Conservation (phyloP, 345 rosid genomes). For the Nasturtium officinale region DNA sequence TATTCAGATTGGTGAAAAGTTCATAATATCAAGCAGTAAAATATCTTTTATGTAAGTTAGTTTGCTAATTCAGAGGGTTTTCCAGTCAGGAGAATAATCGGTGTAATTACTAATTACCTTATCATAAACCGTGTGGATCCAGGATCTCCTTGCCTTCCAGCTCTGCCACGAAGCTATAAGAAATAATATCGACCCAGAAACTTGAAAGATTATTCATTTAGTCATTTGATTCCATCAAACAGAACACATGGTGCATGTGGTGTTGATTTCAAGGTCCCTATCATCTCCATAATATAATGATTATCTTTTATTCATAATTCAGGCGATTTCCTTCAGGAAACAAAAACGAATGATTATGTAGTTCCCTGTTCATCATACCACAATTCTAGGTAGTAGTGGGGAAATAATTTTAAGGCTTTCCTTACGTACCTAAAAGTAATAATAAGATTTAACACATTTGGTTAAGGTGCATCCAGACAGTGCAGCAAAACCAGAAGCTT, state of each 20-base stretch:
- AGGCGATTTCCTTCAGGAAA: not conserved
- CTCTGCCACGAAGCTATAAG: conserved; percentile 92
- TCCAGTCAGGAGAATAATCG: conserved; percentile 16
- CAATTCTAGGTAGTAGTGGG: conserved; percentile 15
- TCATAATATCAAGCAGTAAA: conserved; percentile 2
- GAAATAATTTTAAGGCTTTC: not conserved
- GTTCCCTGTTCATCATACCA: conserved; percentile 11
- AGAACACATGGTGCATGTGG: not conserved
- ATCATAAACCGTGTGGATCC: conserved; percentile 97
- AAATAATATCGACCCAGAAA: conserved; percentile 19
- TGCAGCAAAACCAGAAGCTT: conserved; percentile 30
- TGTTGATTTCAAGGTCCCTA: conserved; percentile 11
- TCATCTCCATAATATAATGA: conserved; percentile 8
- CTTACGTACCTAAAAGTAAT: not conserved
- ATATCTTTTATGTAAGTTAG: conserved; percentile 9
- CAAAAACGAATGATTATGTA: not conserved
- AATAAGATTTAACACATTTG: not conserved
- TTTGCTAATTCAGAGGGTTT: conserved; percentile 16
- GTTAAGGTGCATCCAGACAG: conserved; percentile 9
- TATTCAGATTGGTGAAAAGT: conserved; percentile 9
- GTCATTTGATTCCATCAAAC: conserved; percentile 23
- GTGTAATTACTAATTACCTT: conserved; percentile 70
- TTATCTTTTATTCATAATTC: not conserved
- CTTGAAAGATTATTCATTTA: conserved; percentile 19
- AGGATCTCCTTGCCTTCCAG: conserved; percentile 99